Evolutionary conservation across 345 rosid species (phyloP), one percentile per base, ranked within the genome.

Genomic region (Citrus trifoliata): DNA sequence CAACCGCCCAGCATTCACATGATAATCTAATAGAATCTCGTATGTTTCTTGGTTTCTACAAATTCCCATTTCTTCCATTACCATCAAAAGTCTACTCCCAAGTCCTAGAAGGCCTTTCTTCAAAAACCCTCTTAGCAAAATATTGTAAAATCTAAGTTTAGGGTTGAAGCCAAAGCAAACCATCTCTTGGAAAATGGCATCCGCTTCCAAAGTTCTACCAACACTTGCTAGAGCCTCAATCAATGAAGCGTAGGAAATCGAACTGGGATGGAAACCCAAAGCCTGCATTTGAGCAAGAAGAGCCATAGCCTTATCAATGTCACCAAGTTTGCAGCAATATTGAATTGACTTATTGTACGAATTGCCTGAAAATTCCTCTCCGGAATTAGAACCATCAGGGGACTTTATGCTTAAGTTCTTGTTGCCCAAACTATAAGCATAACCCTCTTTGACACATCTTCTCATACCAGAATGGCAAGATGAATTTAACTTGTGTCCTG

Each of bases 161-260:
- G 86, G 89, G 62, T 78, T 82, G 79, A 82, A 28, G 13, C 88
- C 91, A 51, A 70, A 75, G 63, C 71, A 80, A 2, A 76, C 12
- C 84, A 87, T 81, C 81, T 91, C 92, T 16, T 84, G 91, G 67
- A 88, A 87, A 75, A 92, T 66, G 67, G 89, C 88, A 46, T 92
- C 93, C 4, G 92, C 92, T 82, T 91, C 95, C 59, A 84, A 83
- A 30, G 88, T 88, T 81, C 95, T 84, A 13, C 93, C 91, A 74
- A 78, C 80, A 72, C 77, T 67, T 10, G 84, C 84, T 35, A 88
- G 83, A 27, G 89, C 59, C 72, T 88, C 90, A 67, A 90, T 84
- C 80, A 91, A 75, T 62, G 70, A 71, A 68, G 82, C 69, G 81
- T 88, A 90, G 0, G 92, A 84, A 25, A 42, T 61, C 12, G 80